Evolutionary conservation across 306 rosid species (phyloP).

Genomic region (Herpetospermum pedunculosum): DNA sequence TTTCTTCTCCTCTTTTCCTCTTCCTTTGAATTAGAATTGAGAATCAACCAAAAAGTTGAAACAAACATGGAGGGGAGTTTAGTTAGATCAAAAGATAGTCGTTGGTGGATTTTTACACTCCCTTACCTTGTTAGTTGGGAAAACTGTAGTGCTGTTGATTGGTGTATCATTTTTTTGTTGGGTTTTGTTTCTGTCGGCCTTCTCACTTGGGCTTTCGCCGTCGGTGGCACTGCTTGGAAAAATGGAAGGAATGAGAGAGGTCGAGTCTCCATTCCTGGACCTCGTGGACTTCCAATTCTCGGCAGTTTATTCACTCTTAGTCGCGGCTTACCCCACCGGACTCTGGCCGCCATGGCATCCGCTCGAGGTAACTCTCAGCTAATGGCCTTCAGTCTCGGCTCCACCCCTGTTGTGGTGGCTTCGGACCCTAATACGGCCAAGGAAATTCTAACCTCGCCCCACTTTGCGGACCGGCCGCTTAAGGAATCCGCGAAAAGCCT

Average conservation of each 20-base stretch:
- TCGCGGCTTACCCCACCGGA: conserved; percentile 35
- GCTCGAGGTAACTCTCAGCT: conserved; percentile 12
- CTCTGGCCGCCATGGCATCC: conserved; percentile 34
- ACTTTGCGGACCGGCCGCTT: conserved; percentile 42
- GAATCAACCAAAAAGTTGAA: too few species aligned
- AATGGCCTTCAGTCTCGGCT: conserved; percentile 50
- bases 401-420: conserved; percentile 34
- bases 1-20: too few species aligned
- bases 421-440: conserved; percentile 31
- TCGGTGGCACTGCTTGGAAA: conserved; percentile 42
- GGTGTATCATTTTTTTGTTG: too few species aligned
- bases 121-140: conserved; percentile 27
- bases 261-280: conserved; percentile 22
- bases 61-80: conserved; percentile 11
- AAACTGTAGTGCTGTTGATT: too few species aligned
- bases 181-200: conserved; percentile 8
- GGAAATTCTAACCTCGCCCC: conserved; percentile 31
- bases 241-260: conserved; percentile 28
- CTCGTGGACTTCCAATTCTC: conserved; percentile 27
- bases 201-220: conserved; percentile 26
- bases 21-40: too few species aligned
- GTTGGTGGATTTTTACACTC: conserved; percentile 33
- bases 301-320: conserved; percentile 34
- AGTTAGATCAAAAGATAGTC: conserved; percentile 7
- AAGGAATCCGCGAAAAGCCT: conserved; percentile 41